Percentiles rank a stretch among this genome's conserved stretches.
These are phyloP conservation scores for Pugionium dolabratum DNA, from an alignment of 345 rosid species.

Conservation along the genomic window DNA sequence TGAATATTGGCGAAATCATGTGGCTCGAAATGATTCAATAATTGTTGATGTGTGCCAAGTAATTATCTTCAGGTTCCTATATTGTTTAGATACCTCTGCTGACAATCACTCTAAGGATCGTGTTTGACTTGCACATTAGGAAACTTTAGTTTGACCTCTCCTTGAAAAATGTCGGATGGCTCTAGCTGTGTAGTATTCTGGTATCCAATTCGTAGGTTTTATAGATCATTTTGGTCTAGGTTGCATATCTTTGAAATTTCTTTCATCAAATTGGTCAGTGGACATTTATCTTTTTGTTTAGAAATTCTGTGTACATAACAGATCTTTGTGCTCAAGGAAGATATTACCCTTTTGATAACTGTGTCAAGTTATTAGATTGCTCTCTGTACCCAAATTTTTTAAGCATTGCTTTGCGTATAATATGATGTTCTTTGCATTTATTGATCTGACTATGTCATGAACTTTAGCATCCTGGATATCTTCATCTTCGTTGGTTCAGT, in stretches of 20 bases:
- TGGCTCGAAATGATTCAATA: conserved; percentile 89
- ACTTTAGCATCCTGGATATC: not conserved
- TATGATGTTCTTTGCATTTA: too few species aligned
- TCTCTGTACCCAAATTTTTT: too few species aligned
- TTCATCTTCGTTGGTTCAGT: conserved; percentile 26
- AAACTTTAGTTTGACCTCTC: conserved; percentile 23
- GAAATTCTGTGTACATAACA: too few species aligned
- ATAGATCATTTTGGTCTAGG: conserved; percentile 20
- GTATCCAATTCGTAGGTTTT: conserved; percentile 18
- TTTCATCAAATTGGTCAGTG: conserved; percentile 16
- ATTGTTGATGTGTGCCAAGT: conserved; percentile 93
- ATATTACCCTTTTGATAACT: too few species aligned
- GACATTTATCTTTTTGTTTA: too few species aligned
- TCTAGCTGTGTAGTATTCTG: conserved; percentile 20
- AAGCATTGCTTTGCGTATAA: too few species aligned
- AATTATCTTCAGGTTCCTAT: conserved; percentile 44
- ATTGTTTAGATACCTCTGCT: conserved; percentile 31
- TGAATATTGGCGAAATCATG: conserved; percentile 88
- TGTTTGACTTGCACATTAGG: conserved; percentile 26
- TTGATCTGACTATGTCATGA: too few species aligned
- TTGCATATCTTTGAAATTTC: conserved; percentile 32
- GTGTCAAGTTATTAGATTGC: too few species aligned
- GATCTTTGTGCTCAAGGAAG: too few species aligned
- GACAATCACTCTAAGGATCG: conserved; percentile 22
- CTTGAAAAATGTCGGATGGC: conserved; percentile 10